Percentiles rank a stretch among this genome's conserved stretches.
phyloP scores from a whole-genome alignment of 177 flowering plant genomes.

The Vitis hybrid region DNA sequence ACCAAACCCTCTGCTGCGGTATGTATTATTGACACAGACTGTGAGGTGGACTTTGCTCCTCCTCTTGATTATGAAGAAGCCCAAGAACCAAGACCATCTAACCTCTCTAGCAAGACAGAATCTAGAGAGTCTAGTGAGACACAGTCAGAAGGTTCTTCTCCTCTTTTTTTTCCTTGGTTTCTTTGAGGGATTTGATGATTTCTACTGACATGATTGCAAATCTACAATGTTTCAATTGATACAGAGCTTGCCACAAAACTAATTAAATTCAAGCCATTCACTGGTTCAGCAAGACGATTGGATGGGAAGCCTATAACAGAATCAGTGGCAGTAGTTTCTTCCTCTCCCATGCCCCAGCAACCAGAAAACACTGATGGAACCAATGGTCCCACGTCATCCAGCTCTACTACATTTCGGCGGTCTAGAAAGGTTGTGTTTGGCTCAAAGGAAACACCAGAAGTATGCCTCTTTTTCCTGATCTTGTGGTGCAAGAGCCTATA shows the following conservation, averaged over 20 bases:
- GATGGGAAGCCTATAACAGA: conserved; percentile 37
- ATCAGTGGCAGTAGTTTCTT: conserved; percentile 11
- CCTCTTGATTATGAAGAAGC: conserved; percentile 65
- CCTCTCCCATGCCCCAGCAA: conserved; percentile 18
- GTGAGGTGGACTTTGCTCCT: conserved; percentile 71
- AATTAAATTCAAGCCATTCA: conserved; percentile 37
- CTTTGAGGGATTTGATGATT: neutral
- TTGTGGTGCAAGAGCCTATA: neutral
- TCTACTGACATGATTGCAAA: neutral
- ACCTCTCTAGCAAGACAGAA: conserved; percentile 13
- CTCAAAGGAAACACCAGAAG: conserved; percentile 23
- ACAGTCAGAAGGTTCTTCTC: conserved; percentile 26
- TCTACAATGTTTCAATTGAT: conserved; percentile 22
- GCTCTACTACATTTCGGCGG: conserved; percentile 9
- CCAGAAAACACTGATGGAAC: conserved; percentile 10
- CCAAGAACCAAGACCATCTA: conserved; percentile 26
- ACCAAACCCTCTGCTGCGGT: conserved; percentile 55
- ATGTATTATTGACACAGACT: conserved; percentile 63
- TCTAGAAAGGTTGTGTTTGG: conserved; percentile 57
- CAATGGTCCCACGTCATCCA: conserved; percentile 20
- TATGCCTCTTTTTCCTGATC: conserved; percentile 3
- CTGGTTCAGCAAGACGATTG: conserved; percentile 45
- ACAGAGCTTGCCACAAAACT: conserved; percentile 30
- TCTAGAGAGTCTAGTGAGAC: neutral
- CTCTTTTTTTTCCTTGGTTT: neutral